Evolutionary conservation across 352 stramenopile species (phyloP).

Genomic region (Phytopythium boreale): DNA sequence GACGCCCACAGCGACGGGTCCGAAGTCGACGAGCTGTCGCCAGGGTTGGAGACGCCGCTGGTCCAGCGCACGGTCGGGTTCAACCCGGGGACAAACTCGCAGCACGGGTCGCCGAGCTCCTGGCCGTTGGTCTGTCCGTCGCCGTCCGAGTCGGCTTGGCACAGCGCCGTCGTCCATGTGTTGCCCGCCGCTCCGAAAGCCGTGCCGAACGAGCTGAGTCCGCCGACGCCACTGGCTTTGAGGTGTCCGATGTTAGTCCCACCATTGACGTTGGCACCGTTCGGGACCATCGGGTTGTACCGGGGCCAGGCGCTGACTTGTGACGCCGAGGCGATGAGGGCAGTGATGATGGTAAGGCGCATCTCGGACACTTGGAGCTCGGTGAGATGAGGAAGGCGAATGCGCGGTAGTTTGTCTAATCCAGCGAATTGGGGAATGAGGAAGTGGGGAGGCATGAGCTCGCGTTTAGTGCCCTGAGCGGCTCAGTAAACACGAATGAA

Average conservation of each 20-base stretch:
- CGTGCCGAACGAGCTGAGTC: slow-evolving; percentile 20
- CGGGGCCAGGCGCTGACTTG: neutral
- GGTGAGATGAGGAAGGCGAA: neutral
- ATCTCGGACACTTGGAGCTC: neutral
- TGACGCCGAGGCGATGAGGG: neutral
- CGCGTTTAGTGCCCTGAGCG: neutral
- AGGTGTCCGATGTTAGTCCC: slow-evolving; percentile 24
- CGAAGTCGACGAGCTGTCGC: slow-evolving; percentile 16
- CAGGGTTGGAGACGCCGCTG: slow-evolving; percentile 19
- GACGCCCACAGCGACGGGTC: slow-evolving; percentile 9
- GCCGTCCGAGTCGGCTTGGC: slow-evolving; percentile 20
- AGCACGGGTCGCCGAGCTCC: slow-evolving; percentile 83
- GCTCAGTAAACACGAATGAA: neutral
- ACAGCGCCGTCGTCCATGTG: slow-evolving; percentile 25
- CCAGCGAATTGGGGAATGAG: neutral
- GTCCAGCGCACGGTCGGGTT: slow-evolving; percentile 13
- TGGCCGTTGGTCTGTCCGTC: slow-evolving; percentile 60
- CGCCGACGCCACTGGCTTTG: slow-evolving; percentile 10
- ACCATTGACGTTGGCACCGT: slow-evolving; percentile 23
- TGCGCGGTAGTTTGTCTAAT: neutral
- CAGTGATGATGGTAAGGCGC: neutral
- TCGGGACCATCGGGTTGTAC: slow-evolving; percentile 12
- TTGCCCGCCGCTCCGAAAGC: slow-evolving; percentile 16
- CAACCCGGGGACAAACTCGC: slow-evolving; percentile 25
- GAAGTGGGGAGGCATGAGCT: neutral